phyloP scores from a whole-genome alignment of 345 rosid species.

The Pugionium cornutum region DNA sequence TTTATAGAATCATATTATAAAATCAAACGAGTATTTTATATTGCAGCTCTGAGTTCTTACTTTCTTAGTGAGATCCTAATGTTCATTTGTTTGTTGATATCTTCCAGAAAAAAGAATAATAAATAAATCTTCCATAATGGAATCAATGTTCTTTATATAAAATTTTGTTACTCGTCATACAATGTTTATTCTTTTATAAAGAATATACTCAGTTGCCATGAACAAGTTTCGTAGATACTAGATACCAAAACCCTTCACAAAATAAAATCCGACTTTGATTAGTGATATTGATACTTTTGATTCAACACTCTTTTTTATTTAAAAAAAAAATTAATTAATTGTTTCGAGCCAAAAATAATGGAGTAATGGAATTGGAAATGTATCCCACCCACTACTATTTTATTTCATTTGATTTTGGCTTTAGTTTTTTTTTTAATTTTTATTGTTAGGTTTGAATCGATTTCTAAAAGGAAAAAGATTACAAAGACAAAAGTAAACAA shows the following conservation, averaged over 20 bases:
- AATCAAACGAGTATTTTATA: slow-evolving; percentile 36
- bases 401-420: slow-evolving; percentile 36
- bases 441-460: slow-evolving; percentile 39
- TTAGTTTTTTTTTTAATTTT: slow-evolving; percentile 25
- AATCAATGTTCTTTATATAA: slow-evolving; percentile 12
- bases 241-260: slow-evolving; percentile 35
- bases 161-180: slow-evolving; percentile 13
- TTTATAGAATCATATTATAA: slow-evolving; percentile 51
- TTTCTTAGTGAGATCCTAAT: slow-evolving; percentile 43
- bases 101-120: slow-evolving; percentile 22
- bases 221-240: slow-evolving; percentile 37
- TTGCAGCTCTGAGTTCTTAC: slow-evolving; percentile 36
- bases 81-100: slow-evolving; percentile 57
- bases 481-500: slow-evolving; percentile 21
- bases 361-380: slow-evolving; percentile 29
- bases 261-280: slow-evolving; percentile 7
- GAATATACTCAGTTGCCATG: slow-evolving; percentile 16
- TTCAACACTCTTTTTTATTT: not conserved
- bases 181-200: slow-evolving; percentile 13
- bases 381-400: slow-evolving; percentile 39
- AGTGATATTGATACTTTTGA: slow-evolving; percentile 31
- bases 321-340: not conserved
- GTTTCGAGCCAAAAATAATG: slow-evolving; percentile 26
- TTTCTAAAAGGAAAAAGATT: slow-evolving; percentile 27
- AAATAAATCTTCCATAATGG: slow-evolving; percentile 3